Evolutionary conservation across 306 rosid species (phyloP), one percentile per base, ranked within the genome.

Genomic region (Carpinus fangiana): DNA sequence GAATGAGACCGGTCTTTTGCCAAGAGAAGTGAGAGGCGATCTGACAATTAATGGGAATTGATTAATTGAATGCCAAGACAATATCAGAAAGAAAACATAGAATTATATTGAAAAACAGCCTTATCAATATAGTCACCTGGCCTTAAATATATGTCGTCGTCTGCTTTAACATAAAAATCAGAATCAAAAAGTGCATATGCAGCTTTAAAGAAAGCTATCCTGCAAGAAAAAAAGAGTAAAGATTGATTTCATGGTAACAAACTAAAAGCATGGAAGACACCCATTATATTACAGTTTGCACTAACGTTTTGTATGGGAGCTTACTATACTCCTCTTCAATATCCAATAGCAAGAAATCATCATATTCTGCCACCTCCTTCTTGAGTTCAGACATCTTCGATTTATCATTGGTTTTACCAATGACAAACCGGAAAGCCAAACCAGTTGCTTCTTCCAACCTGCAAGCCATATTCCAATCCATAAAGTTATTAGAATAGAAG

Each of bases 221-320:
- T 96, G 89, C 64, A 87, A 85, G 8, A 78, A 78, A 84, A 56
- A 65, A 70, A 64, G 43, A 51, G 20, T 45, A 6, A 13, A 54
- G 50, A 16, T 75, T 72, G 73, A 77, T 43, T 78, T 34, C 21
- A 66, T n/a, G 74, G 77, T 78, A 84, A 77, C 54, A 60, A 50
- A 71, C 51, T 41, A 70, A 47, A 60, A 70, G 41, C 74, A 78
- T 46, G 36, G 65, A 84, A 51, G 76, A 53, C 12, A 75, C 41
- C 41, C 72, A 64, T 61, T 74, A 2, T 59, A 68, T 71, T 72
- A 81, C 69, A 70, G 77, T 78, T 67, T 78, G 85, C 82, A 93
- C 98, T 90, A 83, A 93, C 99, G 99, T 96, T 91, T 93, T 96
- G 87, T 96, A 89, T 75, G 99, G 99, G 73, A 96, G 99, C 90